phyloP scores from a whole-genome alignment of 31 red algal genomes.

The Bonnemaisonia californica region DNA sequence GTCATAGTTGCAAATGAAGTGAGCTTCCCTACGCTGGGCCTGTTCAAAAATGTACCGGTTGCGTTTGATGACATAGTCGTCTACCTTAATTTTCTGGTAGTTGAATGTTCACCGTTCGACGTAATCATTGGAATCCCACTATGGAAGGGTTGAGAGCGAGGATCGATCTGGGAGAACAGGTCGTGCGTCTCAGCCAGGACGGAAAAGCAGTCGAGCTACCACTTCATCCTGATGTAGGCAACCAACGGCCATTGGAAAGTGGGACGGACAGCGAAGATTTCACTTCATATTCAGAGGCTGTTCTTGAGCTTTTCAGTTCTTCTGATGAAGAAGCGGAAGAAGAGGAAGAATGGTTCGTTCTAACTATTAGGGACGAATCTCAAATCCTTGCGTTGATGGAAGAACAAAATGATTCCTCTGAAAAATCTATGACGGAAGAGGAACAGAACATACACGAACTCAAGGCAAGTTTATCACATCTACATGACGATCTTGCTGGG shows the following conservation, averaged over 20 bases:
- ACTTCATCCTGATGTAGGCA: background rate
- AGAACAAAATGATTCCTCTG: too few relatives aligned
- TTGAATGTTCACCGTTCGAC: background rate
- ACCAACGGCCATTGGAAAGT: background rate
- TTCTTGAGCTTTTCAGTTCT: too few relatives aligned
- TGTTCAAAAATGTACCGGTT: constrained; percentile 4
- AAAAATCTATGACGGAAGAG: too few relatives aligned
- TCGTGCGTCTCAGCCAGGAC: background rate
- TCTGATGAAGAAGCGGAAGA: too few relatives aligned
- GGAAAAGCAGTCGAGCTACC: background rate
- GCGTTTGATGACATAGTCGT: background rate
- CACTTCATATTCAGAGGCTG: too few relatives aligned
- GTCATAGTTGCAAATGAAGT: background rate
- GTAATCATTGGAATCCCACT: background rate
- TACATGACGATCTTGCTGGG: too few relatives aligned
- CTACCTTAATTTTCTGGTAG: background rate
- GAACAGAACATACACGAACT: too few relatives aligned
- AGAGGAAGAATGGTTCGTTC: too few relatives aligned
- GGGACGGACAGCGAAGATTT: constrained; percentile 8
- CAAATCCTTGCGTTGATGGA: too few relatives aligned
- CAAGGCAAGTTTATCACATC: too few relatives aligned
- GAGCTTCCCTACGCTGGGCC: background rate
- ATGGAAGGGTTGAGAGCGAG: background rate
- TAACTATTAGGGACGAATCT: too few relatives aligned
- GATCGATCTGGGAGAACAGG: background rate